Percentiles rank a stretch among this genome's conserved stretches.
phyloP scores from a whole-genome alignment of 176 grass and related monocot species.

The Oryza punctata region DNA sequence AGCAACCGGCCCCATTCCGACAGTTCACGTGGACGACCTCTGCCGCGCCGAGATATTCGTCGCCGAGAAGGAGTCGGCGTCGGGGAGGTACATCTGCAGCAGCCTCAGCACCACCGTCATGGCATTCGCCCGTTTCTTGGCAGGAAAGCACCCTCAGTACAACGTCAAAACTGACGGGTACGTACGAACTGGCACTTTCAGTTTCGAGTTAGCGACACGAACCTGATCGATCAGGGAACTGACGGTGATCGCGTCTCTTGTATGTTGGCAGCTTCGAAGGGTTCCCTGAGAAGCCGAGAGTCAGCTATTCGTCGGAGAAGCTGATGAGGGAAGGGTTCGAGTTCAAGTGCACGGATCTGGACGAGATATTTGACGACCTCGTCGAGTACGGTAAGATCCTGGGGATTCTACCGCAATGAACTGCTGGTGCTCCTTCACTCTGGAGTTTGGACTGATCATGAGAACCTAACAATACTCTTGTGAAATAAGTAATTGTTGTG shows the following conservation, averaged over 20 bases:
- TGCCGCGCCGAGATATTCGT: conserved; percentile 74
- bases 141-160: conserved; percentile 56
- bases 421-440: not conserved
- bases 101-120: conserved; percentile 43
- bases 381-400: conserved; percentile 48
- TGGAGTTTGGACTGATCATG: not conserved
- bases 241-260: not conserved
- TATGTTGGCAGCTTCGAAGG: conserved; percentile 22
- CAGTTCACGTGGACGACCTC: conserved; percentile 60
- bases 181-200: not conserved
- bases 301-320: conserved; percentile 40
- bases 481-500: not conserved
- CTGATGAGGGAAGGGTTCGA: conserved; percentile 40
- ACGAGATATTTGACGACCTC: conserved; percentile 41
- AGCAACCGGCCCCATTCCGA: not conserved
- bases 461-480: not conserved
- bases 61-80: conserved; percentile 45
- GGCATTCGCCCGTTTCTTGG: conserved; percentile 51
- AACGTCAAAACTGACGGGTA: conserved; percentile 33
- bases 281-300: not conserved
- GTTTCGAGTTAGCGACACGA: too few relatives aligned
- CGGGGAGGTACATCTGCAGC: conserved; percentile 68
- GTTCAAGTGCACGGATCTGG: conserved; percentile 46
- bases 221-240: too few relatives aligned
- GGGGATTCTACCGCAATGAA: conserved; percentile 39